Evolutionary conservation across 2,329 filamentous ascomycete genomes (phyloP), one percentile per base, ranked within the genome.

Genomic region (Colletotrichum gigasporum): DNA sequence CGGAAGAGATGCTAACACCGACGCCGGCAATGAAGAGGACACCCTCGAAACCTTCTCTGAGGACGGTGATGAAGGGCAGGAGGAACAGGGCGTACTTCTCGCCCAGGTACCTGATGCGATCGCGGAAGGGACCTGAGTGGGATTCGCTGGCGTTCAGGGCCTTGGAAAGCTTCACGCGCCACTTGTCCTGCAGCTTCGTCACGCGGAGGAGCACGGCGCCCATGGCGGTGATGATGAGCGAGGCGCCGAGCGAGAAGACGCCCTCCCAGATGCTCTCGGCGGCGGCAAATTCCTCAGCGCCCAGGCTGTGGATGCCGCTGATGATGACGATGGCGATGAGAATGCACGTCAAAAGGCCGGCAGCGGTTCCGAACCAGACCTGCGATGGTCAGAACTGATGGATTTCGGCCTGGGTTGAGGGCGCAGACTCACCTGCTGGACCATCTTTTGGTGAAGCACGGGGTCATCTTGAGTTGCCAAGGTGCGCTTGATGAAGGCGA

Each of bases 1-100:
- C 84, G 1, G 90, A 90, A 0, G 91, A 90, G 5, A 89, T 78
- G 2, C 87, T 85, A 26, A 94, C 83, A 4, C 88, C 87, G 4
- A 94, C 91, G 28, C 92, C 92, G 34, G 90, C 90, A 47, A 94
- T 87, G 76, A 93, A 94, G n/a, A 94, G 83, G 12, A 94, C 87
- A 1, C 89, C 91, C 72, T 94, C 92, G 12, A 94, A 83, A 4
- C 91, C 92, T 73, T 94, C 92, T 20, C 92, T 82, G 16, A 94
- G 79, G 5, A 93, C 89, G 0, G 92, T 95, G 72, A 95, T 84
- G 75, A 94, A 93, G 0, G 92, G 92, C 41, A 95, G 80, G 41
- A 92, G 75, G 73, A 94, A 93, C 86, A 94, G 90, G 64, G 88
- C 87, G 71, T 94, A 92, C 73, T 90, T 92, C 75, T 91, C 87